Evolutionary conservation across 2,329 filamentous ascomycete genomes (phyloP).

Genomic region (Ophidiomyces ophidiicola): DNA sequence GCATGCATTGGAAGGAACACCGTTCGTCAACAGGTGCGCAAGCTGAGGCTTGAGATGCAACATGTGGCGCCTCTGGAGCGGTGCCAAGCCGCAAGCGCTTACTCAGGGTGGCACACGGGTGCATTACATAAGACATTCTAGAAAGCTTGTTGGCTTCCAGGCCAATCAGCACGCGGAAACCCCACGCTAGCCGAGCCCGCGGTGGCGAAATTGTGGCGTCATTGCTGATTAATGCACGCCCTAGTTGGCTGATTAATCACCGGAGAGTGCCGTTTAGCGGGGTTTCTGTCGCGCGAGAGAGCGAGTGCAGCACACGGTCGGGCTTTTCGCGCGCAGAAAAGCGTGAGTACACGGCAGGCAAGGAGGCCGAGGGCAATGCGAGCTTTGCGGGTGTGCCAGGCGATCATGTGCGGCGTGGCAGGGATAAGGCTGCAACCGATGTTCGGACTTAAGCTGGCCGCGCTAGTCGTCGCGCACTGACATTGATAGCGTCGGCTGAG

Average conservation of each 20-base stretch:
- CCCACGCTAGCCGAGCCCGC: not conserved
- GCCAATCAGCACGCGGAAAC: slow-evolving; percentile 1
- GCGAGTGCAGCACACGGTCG: not conserved
- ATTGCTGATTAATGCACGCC: slow-evolving; percentile 9
- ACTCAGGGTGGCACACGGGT: too few species aligned
- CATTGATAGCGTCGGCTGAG: not conserved
- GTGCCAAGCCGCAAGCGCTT: too few species aligned
- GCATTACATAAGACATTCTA: too few species aligned
- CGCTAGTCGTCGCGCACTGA: not conserved
- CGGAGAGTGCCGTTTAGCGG: not conserved
- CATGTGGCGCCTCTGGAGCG: too few species aligned
- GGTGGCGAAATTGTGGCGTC: slow-evolving; percentile 1
- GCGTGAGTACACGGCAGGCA: not conserved
- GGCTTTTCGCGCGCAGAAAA: not conserved
- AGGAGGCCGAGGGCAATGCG: not conserved
- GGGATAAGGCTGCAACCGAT: slow-evolving; percentile 1
- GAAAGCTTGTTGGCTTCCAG: not conserved
- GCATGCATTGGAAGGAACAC: too few species aligned
- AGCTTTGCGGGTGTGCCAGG: not conserved
- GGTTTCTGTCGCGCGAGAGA: not conserved
- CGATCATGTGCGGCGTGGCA: not conserved
- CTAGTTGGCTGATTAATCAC: not conserved
- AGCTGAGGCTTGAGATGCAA: too few species aligned
- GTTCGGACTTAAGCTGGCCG: slow-evolving; percentile 9
- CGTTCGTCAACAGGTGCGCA: too few species aligned